Base-by-base conservation (phyloP, 1,139 yeast genomes). In the Geotrichum cucujoidarum region DNA sequence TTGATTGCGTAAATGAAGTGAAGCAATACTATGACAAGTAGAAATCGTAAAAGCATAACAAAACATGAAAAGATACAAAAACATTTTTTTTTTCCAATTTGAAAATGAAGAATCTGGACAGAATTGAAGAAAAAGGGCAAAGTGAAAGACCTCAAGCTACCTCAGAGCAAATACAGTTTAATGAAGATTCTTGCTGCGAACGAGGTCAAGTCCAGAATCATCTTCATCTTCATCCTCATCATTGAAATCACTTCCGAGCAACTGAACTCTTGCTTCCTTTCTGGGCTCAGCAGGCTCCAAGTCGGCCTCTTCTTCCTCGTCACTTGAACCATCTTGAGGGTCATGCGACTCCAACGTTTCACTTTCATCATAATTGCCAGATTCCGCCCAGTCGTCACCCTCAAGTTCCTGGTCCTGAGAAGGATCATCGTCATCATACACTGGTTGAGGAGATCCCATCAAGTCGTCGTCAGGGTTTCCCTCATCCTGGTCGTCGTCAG, bases 271-370 rank as follows among this genome's bases (percentile, higher is more conserved):
- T 14, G 45, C 21, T 11, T 22, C 31, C 18, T 34, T 13, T 5
- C 22, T n/a, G 13, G 16, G 20, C 31, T 47, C 47, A 31, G 56
- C 56, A 60, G 58, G 57, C 35, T 60, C 70, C 32, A 64, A 71
- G 21, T 62, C 70, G 40, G 69, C 73, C 18, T 74, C 79, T 45
- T 75, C 82, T 52, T 72, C 82, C 16, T 74, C 82, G 40, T 78
- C 80, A 6, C 62, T 60, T 5, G 64, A 60, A 5, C 65, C 65
- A 42, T 59, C 56, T 43, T 59, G 60, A 4, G 61, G 58, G 13
- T 60, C 55, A 62, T 83, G 89, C 3, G 95, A 80, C 83, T 88
- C 84, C 64, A 87, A 88, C 51, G 83, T 78, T 17, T 90, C 80
- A 62, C 87, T 87, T 56, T 74, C 76, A 49, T 71, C 76, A 45